Evolutionary conservation across 805 yeast genomes (phyloP), one percentile per base, ranked within the genome.

Genomic region (Dipodascus albidus): DNA sequence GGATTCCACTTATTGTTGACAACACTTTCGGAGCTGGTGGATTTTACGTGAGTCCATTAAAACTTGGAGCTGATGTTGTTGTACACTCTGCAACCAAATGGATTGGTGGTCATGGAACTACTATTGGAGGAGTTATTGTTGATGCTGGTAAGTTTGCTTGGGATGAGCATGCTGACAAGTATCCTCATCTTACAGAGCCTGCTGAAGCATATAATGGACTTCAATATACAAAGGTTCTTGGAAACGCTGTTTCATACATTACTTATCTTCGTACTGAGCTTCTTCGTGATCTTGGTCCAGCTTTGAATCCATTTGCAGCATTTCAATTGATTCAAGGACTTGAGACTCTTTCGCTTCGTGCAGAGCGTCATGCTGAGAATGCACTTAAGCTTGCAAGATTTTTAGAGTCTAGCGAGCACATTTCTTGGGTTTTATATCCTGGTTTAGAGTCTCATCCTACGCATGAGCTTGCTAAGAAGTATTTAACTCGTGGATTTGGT

Each of bases 21-120:
- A 90, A 90, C 80, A 90, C 98, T 19, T 90, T 90, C 63, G 98
- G 96, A 66, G 96, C 96, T 48, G 97, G 96, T 70, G 97, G 97
- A 50, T 89, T 72, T 74, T 79, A 86, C 62, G 79, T 87, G 56
- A 81, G 78, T 60, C 98, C 98, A 57, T 71, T 90, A 60, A 85
- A 85, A 57, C 85, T 79, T 64, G 97, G 97, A 60, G 97, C 88
- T 49, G 96, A 90, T 67, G 84, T 90, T 59, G 85, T 91, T 33
- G 85, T 85, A 20, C 96, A 90, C 70, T 89, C 96, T 57, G 96
- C 96, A 53, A 90, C 98, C 55, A 90, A 90, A 70, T 91, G 96
- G 96, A 90, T 90, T 60, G 96, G 96, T 58, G 98, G 97, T 55
- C 97, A 90, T 67, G 97, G 98, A 66, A 88, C 86, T 54, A 87